Base-by-base conservation (phyloP, 2,329 filamentous ascomycete genomes). In the Dothistroma septosporum region DNA sequence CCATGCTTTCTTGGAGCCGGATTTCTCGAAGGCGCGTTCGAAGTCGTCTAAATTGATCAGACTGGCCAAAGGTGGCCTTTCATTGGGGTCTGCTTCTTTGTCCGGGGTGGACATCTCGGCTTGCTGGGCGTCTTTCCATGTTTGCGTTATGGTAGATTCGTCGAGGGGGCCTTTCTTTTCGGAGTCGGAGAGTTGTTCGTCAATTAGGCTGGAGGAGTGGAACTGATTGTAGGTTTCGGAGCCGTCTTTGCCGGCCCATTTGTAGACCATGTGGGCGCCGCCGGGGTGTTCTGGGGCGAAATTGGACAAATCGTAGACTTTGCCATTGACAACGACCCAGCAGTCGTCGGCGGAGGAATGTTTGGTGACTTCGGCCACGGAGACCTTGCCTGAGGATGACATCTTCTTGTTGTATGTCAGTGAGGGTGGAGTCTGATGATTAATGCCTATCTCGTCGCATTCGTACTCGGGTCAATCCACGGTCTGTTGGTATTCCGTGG, bases 281-380 rank as follows among this genome's bases (percentile, higher is more conserved):
- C 85, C 85, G 4, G 85, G 84, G 71, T 87, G 85, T 61, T 85
- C 78, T n/a, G 82, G 81, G 10, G 85, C 78, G 71, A 90, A 90
- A 16, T 84, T 79, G 24, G 84, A 87, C 49, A 90, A 75, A 72
- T 90, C 85, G 77, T 86, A 89, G 21, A 90, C 85, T 67, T 83
- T 82, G 50, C 82, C 82, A 71, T 89, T 83, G 22, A 90, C 82
- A 19, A 88, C 86, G 61, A 90, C 83, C 88, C 88, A 91, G 68
- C 77, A 79, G 57, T 75, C 70, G 37, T 73, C 70, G 6, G 71
- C 61, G 5, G 68, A 66, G 47, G 72, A 66, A 53, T 75, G 72
- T 54, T 74, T 73, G 24, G 66, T 64, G 28, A 74, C 64, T 55
- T 74, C 73, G 5, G 67, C 65, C 14, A 74, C 70, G 2, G 70